phyloP scores from a whole-genome alignment of 2,329 filamentous ascomycete genomes.

The Byssochlamys sp. region DNA sequence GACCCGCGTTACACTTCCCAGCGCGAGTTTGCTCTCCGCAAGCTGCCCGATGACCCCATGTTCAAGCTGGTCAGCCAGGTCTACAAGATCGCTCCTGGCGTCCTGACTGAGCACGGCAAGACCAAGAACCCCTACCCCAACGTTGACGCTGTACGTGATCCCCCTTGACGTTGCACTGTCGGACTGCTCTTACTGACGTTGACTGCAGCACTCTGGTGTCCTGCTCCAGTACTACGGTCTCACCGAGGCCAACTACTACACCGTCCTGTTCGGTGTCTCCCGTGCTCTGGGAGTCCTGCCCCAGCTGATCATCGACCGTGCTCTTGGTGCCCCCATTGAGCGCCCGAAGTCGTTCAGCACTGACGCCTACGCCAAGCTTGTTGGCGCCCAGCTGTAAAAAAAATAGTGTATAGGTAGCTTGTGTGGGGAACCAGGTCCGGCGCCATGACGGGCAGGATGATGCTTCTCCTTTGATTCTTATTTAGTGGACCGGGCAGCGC shows the following conservation, averaged over 20 bases:
- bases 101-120: constrained; percentile 99
- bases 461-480: constrained; percentile 2
- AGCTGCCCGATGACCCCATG: constrained; percentile 95
- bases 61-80: constrained; percentile 99
- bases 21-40: constrained; percentile 88
- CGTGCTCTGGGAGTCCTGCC: constrained; percentile 96
- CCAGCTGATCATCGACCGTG: constrained; percentile 98
- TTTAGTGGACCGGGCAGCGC: constrained; percentile 8
- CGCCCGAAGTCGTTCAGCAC: constrained; percentile 98
- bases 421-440: constrained; percentile 15
- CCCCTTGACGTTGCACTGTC: constrained; percentile 1
- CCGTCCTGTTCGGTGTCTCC: constrained; percentile 96
- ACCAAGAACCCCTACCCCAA: constrained; percentile 99
- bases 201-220: constrained; percentile 73
- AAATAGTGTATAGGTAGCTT: constrained; percentile 25
- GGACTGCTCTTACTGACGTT: constrained; percentile 8
- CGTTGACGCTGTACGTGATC: constrained; percentile 63
- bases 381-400: constrained; percentile 79
- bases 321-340: constrained; percentile 92
- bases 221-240: constrained; percentile 99
- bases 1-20: constrained; percentile 98
- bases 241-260: constrained; percentile 99
- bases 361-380: constrained; percentile 88
- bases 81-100: constrained; percentile 98
- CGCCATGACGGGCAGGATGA: constrained; percentile 3